Conservation (phyloP, 305 asterid species). For the Fraxinus velutina region DNA sequence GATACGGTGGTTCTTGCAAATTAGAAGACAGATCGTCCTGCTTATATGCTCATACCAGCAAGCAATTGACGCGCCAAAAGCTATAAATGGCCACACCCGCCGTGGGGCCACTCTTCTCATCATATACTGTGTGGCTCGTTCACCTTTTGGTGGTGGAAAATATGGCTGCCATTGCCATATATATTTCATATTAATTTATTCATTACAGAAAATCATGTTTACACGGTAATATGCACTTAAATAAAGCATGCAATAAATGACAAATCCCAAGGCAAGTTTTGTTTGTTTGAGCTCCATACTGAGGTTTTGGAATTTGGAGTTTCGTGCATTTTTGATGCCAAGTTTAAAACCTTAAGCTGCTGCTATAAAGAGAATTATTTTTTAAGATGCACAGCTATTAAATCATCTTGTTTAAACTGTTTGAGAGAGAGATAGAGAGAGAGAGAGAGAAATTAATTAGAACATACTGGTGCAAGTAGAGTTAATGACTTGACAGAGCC, state of each 20-base stretch:
- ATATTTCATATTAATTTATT: too few relatives aligned
- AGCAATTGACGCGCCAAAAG: conserved; percentile 76
- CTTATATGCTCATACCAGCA: conserved; percentile 96
- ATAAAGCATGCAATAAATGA: background rate
- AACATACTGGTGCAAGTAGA: conserved; percentile 74
- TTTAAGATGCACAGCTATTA: background rate
- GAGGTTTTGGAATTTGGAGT: background rate
- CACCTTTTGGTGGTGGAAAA: conserved; percentile 84
- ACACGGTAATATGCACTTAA: background rate
- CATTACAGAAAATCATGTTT: background rate
- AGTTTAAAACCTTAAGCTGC: background rate
- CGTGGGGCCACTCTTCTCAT: conserved; percentile 87
- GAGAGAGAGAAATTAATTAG: background rate
- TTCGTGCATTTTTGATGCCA: background rate
- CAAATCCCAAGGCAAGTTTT: background rate
- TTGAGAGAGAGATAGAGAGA: too few relatives aligned
- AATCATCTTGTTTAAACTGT: too few relatives aligned
- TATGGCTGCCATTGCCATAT: conserved; percentile 58
- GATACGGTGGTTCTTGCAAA: conserved; percentile 81
- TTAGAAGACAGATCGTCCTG: conserved; percentile 75
- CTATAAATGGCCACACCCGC: conserved; percentile 82
- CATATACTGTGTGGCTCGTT: conserved; percentile 71
- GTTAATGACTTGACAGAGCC: conserved; percentile 71
- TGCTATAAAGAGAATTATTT: background rate
- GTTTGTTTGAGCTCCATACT: background rate